Conservation (phyloP, 176 grass and related monocot genomes). For the Musa schizocarpa region DNA sequence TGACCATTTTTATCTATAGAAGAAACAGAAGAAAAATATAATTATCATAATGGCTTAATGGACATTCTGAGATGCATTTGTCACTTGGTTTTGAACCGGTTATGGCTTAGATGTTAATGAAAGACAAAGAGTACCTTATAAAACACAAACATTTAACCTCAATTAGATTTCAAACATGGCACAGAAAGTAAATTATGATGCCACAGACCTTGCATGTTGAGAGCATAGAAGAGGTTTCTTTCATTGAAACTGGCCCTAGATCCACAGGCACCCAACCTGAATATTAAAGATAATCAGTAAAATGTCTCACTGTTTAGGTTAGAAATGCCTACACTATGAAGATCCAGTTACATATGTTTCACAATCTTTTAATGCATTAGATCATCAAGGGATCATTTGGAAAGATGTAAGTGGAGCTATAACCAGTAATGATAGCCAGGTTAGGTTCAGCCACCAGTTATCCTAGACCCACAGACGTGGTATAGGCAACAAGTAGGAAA, state of each 20-base stretch:
- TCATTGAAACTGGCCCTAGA: conserved; percentile 75
- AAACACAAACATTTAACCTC: neutral
- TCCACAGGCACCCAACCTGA: conserved; percentile 73
- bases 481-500: too few species aligned
- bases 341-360: neutral
- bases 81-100: neutral
- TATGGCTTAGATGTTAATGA: neutral
- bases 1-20: neutral
- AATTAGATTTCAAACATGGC: neutral
- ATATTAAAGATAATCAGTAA: conserved; percentile 10
- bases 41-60: neutral
- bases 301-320: neutral
- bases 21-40: neutral
- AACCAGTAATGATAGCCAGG: neutral
- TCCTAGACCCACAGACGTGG: too few species aligned
- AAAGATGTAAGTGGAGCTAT: too few species aligned
- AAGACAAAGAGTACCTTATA: neutral
- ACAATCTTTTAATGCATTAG: neutral
- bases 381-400: neutral
- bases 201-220: conserved; percentile 52
- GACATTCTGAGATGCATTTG: neutral
- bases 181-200: neutral
- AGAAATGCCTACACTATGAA: neutral
- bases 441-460: too few species aligned
- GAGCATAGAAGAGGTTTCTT: conserved; percentile 54